A percentile compares a stretch with the other conserved stretches of the same genome.
phyloP scores from a whole-genome alignment of 2,329 filamentous ascomycete genomes.

The Talaromyces sp. region DNA sequence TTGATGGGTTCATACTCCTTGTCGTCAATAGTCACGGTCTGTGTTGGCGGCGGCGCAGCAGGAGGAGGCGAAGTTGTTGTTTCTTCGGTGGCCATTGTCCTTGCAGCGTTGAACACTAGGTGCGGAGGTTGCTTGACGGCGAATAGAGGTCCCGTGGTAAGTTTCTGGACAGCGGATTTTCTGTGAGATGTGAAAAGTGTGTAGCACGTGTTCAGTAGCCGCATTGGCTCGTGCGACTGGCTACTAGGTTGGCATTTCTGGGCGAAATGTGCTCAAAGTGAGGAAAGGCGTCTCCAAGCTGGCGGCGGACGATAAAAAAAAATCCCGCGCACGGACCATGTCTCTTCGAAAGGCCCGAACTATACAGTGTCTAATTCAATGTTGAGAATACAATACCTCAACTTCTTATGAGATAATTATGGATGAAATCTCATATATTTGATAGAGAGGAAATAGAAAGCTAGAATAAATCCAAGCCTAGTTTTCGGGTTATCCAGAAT shows the following conservation, averaged over 20 bases:
- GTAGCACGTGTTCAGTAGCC: neutral
- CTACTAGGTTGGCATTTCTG: neutral
- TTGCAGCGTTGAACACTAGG: neutral
- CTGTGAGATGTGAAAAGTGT: neutral
- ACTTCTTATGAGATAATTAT: neutral
- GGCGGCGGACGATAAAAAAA: neutral
- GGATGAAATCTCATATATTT: neutral
- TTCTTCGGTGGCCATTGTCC: neutral
- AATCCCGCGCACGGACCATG: neutral
- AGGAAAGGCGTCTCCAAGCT: neutral
- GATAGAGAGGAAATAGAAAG: too few species aligned
- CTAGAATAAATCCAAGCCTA: neutral
- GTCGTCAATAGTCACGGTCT: constrained; percentile 40
- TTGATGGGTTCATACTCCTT: constrained; percentile 56
- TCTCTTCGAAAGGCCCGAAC: neutral
- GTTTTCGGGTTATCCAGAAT: neutral
- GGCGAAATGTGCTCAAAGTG: neutral
- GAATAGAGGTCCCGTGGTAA: neutral
- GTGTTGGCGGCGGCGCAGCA: constrained; percentile 9
- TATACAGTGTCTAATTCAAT: neutral
- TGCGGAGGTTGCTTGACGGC: neutral
- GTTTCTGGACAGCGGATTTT: neutral
- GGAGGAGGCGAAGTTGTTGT: constrained; percentile 17
- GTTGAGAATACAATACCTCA: too few species aligned
- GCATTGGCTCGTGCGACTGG: neutral